Evolutionary conservation across 495 filamentous ascomycete species (phyloP).

Genomic region (Platismatia glauca): DNA sequence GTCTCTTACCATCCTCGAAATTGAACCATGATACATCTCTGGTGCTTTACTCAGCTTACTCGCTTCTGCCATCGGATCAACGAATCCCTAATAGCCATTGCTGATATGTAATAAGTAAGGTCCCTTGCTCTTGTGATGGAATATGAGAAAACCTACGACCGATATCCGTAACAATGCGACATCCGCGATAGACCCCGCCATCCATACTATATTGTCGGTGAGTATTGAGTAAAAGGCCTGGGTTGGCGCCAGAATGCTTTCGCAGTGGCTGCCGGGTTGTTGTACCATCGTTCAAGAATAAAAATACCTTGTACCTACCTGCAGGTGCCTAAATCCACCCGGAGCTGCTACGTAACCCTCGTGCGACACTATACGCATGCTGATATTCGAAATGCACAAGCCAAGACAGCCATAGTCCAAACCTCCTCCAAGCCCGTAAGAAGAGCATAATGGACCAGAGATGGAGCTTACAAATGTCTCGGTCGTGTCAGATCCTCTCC

Average conservation of each 20-base stretch:
- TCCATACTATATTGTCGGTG: too few species aligned
- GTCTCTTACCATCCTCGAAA: too few species aligned
- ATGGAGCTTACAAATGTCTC: conserved; percentile 45
- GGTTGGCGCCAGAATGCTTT: conserved; percentile 56
- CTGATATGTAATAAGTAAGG: too few species aligned
- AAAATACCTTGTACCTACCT: conserved; percentile 44
- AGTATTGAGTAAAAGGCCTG: too few species aligned
- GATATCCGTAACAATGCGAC: too few species aligned
- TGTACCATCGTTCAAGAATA: conserved; percentile 70
- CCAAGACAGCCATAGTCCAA: conserved; percentile 34
- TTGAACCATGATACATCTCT: too few species aligned
- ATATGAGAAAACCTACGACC: too few species aligned
- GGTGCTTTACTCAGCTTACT: too few species aligned
- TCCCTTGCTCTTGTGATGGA: too few species aligned
- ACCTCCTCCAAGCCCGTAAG: conserved; percentile 26
- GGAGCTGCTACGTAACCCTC: neutral
- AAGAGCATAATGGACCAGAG: conserved; percentile 30
- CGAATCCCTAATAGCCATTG: too few species aligned
- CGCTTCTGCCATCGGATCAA: too few species aligned
- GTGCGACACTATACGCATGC: conserved; percentile 32
- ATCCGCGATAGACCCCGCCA: too few species aligned
- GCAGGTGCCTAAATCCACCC: conserved; percentile 21
- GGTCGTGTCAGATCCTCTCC: conserved; percentile 46
- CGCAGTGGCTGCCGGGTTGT: conserved; percentile 54
- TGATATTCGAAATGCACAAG: conserved; percentile 31